Evolutionary conservation across 78 protist genomes (phyloP).

Genomic region (Dictyostelium citrinum): DNA sequence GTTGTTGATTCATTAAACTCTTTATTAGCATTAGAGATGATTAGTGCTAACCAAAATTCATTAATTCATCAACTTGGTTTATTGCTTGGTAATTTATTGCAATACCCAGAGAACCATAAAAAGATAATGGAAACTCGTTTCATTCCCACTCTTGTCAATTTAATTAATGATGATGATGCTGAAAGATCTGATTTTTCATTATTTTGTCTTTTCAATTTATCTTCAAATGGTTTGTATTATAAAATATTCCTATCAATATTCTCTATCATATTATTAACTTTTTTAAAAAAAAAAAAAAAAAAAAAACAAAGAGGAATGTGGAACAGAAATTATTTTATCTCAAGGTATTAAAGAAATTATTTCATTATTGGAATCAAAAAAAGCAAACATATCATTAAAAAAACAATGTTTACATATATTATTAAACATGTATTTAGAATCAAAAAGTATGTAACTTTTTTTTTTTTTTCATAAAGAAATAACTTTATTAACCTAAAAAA

Average conservation of each 20-base stretch:
- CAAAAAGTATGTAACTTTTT: not conserved
- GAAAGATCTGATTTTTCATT: slow-evolving; percentile 58
- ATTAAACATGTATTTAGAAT: slow-evolving; percentile 14
- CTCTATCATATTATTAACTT: too few species aligned
- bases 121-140: slow-evolving; percentile 29
- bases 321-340: slow-evolving; percentile 32
- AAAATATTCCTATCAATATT: too few species aligned
- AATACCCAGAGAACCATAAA: slow-evolving; percentile 9
- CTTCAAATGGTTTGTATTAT: slow-evolving; percentile 16
- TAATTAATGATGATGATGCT: slow-evolving; percentile 38
- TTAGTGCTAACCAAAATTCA: slow-evolving; percentile 15
- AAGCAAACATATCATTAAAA: not conserved
- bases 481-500: not conserved
- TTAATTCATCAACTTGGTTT: slow-evolving; percentile 24
- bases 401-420: slow-evolving; percentile 31
- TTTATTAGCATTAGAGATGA: slow-evolving; percentile 30
- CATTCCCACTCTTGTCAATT: slow-evolving; percentile 13
- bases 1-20: slow-evolving; percentile 24
- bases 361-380: not conserved
- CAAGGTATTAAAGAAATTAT: slow-evolving; percentile 29
- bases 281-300: not conserved
- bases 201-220: slow-evolving; percentile 50
- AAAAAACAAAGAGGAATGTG: slow-evolving; percentile 26
- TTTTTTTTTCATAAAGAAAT: not conserved
- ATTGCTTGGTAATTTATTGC: slow-evolving; percentile 41